phyloP scores from a whole-genome alignment of 2,329 filamentous ascomycete genomes.

The Grosmannia huntii region DNA sequence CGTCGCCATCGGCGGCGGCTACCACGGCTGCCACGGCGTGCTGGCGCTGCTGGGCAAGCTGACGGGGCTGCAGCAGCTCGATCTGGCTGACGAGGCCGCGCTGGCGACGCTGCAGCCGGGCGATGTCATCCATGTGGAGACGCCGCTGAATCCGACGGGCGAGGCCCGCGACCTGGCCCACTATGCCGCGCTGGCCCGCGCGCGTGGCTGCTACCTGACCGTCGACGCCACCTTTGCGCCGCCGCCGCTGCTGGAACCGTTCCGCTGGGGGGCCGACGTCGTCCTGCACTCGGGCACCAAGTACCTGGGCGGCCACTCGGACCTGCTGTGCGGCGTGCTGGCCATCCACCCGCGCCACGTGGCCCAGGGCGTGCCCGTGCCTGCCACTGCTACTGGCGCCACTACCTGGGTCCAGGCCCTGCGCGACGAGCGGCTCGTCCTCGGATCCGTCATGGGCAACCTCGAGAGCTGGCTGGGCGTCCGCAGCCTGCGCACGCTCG shows the following conservation, averaged over 20 bases:
- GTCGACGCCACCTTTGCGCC: constrained; percentile 92
- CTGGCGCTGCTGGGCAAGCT: constrained; percentile 62
- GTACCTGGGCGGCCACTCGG: constrained; percentile 91
- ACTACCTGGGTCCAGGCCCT: constrained; percentile 49
- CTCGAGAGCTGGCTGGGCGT: constrained; percentile 89
- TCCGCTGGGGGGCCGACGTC: constrained; percentile 66
- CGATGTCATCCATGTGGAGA: constrained; percentile 85
- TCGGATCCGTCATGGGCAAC: constrained; percentile 78
- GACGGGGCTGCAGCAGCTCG: constrained; percentile 59
- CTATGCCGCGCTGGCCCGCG: constrained; percentile 62
- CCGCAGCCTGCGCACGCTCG: constrained; percentile 71
- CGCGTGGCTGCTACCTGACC: constrained; percentile 59
- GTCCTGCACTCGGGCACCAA: constrained; percentile 93
- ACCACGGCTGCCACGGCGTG: constrained; percentile 89
- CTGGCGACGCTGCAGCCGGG: constrained; percentile 55
- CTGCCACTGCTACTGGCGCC: constrained; percentile 10
- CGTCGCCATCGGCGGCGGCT: constrained; percentile 71
- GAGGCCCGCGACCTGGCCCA: constrained; percentile 59
- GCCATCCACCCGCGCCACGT: constrained; percentile 37
- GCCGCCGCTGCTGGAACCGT: constrained; percentile 78
- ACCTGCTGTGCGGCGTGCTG: constrained; percentile 81
- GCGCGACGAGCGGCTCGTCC: constrained; percentile 54
- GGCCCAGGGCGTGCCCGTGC: background rate
- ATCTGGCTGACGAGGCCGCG: constrained; percentile 38
- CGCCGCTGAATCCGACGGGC: constrained; percentile 83